Percentiles rank a stretch among this genome's conserved stretches.
Evolutionary conservation across 176 grass and related monocot species (phyloP).

Genomic region (Themeda triandra): DNA sequence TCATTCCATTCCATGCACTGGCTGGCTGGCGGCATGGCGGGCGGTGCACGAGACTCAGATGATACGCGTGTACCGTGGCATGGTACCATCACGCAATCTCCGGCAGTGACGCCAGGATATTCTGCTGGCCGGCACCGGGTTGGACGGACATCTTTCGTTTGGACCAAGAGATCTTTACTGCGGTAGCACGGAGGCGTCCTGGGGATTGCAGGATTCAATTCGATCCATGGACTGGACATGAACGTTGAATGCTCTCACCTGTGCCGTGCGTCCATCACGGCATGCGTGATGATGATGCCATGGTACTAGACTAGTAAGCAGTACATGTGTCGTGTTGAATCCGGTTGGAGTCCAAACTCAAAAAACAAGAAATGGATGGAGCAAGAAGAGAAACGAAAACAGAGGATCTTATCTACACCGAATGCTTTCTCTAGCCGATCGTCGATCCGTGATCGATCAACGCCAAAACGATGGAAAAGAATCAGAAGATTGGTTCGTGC

Average conservation of each 20-base stretch:
- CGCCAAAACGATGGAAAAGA: not conserved
- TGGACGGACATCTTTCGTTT: not conserved
- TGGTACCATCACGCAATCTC: not conserved
- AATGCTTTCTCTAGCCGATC: not conserved
- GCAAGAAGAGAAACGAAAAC: not conserved
- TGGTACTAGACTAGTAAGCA: not conserved
- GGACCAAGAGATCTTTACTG: not conserved
- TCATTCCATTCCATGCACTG: not conserved
- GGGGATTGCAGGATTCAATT: not conserved
- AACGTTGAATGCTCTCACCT: not conserved
- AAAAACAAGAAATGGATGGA: not conserved
- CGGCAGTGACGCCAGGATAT: not conserved
- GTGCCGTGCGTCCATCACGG: not conserved
- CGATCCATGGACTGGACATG: not conserved
- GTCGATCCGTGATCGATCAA: not conserved
- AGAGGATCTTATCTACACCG: conserved; percentile 27
- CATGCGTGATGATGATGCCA: not conserved
- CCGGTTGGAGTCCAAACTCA: too few relatives aligned
- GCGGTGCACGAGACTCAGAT: not conserved
- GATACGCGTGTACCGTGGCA: not conserved
- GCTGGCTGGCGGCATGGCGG: too few relatives aligned
- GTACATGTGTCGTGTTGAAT: not conserved
- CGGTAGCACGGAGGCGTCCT: not conserved
- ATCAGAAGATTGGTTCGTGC: not conserved
- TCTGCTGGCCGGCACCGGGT: too few relatives aligned